A percentile compares a stretch with the other conserved stretches of the same genome.
Conservation (phyloP, 2,329 filamentous ascomycete genomes). For the Ramichloridium luteum region DNA sequence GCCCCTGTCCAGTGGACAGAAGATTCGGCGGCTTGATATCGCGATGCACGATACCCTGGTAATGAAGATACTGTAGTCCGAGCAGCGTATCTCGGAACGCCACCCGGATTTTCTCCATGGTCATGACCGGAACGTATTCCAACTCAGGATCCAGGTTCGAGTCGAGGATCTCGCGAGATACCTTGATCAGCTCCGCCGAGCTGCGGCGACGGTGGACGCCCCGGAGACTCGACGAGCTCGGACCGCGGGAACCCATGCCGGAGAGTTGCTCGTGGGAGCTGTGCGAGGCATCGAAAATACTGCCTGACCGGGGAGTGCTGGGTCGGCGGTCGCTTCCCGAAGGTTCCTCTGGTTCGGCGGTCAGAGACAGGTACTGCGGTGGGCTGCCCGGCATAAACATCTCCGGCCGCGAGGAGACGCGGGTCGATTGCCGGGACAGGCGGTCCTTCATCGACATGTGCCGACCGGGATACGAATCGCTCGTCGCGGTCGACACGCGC, state of each 20-base stretch:
- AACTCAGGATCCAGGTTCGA: slow-evolving; percentile 72
- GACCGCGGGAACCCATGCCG: slow-evolving; percentile 43
- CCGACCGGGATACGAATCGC: slow-evolving; percentile 13
- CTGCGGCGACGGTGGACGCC: slow-evolving; percentile 25
- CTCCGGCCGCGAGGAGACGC: slow-evolving; percentile 3
- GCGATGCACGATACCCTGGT: slow-evolving; percentile 40
- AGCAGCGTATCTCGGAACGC: slow-evolving; percentile 88
- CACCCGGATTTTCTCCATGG: slow-evolving; percentile 65
- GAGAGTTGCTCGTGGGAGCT: slow-evolving; percentile 48
- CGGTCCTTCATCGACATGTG: slow-evolving; percentile 7
- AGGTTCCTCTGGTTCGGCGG: slow-evolving; percentile 16
- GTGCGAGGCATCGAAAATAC: slow-evolving; percentile 48
- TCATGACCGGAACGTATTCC: slow-evolving; percentile 87
- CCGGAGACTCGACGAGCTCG: slow-evolving; percentile 59
- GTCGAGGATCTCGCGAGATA: slow-evolving; percentile 37
- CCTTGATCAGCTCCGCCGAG: slow-evolving; percentile 38
- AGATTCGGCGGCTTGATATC: slow-evolving; percentile 61
- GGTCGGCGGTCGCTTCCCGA: not conserved
- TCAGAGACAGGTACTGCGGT: slow-evolving; percentile 15
- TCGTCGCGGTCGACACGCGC: slow-evolving; percentile 25
- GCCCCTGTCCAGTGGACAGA: slow-evolving; percentile 69
- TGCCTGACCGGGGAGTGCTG: not conserved
- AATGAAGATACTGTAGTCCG: slow-evolving; percentile 74
- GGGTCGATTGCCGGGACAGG: slow-evolving; percentile 1
- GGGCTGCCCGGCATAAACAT: not conserved